Percentiles rank a stretch among this genome's conserved stretches.
These are phyloP conservation scores for Juncus effusus DNA, from an alignment of 176 grass and related monocot genomes.

Conservation along the genomic window DNA sequence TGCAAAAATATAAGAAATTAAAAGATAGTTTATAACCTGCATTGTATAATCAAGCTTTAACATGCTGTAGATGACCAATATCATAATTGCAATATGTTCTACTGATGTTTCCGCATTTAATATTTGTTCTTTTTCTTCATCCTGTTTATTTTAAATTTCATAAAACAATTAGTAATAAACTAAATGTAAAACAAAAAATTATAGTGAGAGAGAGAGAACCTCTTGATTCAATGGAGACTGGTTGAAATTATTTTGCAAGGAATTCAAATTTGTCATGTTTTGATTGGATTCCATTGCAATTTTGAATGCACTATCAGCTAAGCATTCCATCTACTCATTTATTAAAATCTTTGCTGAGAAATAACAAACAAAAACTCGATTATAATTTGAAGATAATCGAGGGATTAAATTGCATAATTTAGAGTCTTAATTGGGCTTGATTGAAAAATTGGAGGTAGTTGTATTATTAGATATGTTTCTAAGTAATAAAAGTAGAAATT, in stretches of 20 bases:
- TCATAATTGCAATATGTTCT: slow-evolving; percentile 28
- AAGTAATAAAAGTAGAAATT: slow-evolving; percentile 18
- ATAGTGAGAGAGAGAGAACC: no score
- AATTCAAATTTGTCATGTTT: background rate
- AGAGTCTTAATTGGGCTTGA: no score
- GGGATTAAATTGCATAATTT: background rate
- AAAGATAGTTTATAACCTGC: slow-evolving; percentile 36
- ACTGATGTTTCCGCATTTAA: slow-evolving; percentile 29
- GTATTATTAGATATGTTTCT: no score
- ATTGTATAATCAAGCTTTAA: slow-evolving; percentile 64
- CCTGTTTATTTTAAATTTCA: slow-evolving; percentile 35
- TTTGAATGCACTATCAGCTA: no score
- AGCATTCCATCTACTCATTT: no score
- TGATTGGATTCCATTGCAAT: slow-evolving; percentile 27
- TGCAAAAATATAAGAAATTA: no score
- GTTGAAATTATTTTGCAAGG: background rate
- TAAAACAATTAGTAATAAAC: background rate
- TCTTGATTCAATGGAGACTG: background rate
- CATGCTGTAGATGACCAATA: slow-evolving; percentile 47
- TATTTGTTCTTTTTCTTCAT: slow-evolving; percentile 17
- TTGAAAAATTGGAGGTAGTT: no score
- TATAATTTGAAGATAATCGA: background rate
- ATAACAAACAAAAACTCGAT: background rate
- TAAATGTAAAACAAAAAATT: background rate
- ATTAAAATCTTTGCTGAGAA: no score